Conservation (phyloP, 2,329 filamentous ascomycete species). For the Monosporascus cannonballus region DNA sequence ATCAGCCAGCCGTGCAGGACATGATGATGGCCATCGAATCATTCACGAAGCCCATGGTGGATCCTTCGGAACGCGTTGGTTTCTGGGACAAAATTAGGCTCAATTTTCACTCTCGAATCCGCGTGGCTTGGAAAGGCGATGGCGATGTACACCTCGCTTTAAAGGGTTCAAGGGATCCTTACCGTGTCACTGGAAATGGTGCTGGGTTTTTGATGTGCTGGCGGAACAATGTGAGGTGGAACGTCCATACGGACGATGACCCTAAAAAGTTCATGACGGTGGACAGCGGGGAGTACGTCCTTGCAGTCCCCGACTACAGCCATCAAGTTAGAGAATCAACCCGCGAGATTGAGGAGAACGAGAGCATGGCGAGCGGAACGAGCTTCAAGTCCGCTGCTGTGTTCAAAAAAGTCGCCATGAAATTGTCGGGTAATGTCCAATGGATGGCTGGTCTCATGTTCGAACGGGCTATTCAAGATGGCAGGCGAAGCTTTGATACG, state of each 20-base stretch:
- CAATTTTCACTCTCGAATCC: constrained; percentile 86
- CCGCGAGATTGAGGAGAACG: constrained; percentile 44
- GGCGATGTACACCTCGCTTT: constrained; percentile 91
- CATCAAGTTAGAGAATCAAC: constrained; percentile 70
- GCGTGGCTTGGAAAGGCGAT: constrained; percentile 87
- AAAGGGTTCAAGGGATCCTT: constrained; percentile 89
- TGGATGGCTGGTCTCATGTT: constrained; percentile 91
- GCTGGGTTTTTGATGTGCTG: constrained; percentile 98
- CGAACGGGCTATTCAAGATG: constrained; percentile 70
- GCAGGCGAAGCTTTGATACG: constrained; percentile 77
- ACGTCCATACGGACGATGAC: constrained; percentile 77
- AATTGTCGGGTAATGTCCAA: constrained; percentile 90
- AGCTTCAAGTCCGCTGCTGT: constrained; percentile 67
- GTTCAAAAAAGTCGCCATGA: constrained; percentile 99
- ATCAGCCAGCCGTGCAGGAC: constrained; percentile 95
- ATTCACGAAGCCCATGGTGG: constrained; percentile 92
- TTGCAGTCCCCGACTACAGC: constrained; percentile 91
- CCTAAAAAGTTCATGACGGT: constrained; percentile 93
- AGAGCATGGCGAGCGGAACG: constrained; percentile 56
- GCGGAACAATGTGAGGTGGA: constrained; percentile 88
- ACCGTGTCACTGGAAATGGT: constrained; percentile 84
- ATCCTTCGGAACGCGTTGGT: constrained; percentile 86
- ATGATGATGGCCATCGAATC: constrained; percentile 99
- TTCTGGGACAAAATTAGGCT: constrained; percentile 99
- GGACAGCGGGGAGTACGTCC: constrained; percentile 88